phyloP scores from a whole-genome alignment of 192 early-diverging fungal species.

The Bifiguratus adelaidae region DNA sequence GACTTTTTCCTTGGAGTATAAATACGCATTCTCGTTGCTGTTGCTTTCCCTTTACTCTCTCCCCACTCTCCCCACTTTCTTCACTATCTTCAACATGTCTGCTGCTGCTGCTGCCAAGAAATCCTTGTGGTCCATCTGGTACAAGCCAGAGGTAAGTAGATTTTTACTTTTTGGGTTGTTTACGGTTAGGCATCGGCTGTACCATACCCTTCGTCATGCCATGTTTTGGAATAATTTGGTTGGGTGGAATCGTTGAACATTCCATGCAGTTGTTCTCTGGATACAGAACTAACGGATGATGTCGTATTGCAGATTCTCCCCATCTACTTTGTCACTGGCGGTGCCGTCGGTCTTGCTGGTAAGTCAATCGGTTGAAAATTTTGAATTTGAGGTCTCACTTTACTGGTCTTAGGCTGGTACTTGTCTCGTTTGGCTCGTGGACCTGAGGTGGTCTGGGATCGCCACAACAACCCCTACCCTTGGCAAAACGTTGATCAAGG shows the following conservation, averaged over 20 bases:
- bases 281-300: neutral
- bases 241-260: neutral
- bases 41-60: constrained; percentile 1
- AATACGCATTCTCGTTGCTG: neutral
- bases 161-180: too few relatives aligned
- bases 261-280: too few relatives aligned
- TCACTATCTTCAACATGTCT: constrained; percentile 22
- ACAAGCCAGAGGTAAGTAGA: constrained; percentile 21
- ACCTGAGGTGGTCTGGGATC: constrained; percentile 50
- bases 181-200: too few relatives aligned
- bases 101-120: constrained; percentile 40
- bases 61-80: constrained; percentile 4
- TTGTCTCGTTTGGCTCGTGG: constrained; percentile 43
- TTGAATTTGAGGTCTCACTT: neutral
- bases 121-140: constrained; percentile 41
- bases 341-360: constrained; percentile 33
- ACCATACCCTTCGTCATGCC: too few relatives aligned
- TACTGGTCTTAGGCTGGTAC: constrained; percentile 28
- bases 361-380: constrained; percentile 16
- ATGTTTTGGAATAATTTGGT: neutral
- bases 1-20: too few relatives aligned
- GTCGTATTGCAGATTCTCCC: constrained; percentile 24
- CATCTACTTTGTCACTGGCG: constrained; percentile 34
- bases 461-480: constrained; percentile 33
- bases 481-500: constrained; percentile 49